Base-by-base conservation (phyloP, 2,329 filamentous ascomycete genomes). In the Pseudocercospora pini-densiflorae region DNA sequence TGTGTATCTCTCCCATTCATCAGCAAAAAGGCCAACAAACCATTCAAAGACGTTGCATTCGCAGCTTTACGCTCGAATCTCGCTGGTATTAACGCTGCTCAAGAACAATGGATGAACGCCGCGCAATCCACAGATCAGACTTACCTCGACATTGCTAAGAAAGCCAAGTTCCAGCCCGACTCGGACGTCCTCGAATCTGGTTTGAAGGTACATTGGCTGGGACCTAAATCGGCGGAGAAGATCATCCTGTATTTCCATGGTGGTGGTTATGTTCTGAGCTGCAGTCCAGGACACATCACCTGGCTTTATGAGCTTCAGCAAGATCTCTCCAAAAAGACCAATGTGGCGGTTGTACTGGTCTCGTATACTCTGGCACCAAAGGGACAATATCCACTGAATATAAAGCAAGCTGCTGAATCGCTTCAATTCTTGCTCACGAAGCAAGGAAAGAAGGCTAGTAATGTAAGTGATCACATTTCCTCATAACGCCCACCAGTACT, bases 231-330 rank as follows among this genome's bases (percentile, higher is more conserved):
- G 12, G 75, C 79, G 0, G 74, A 80, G 51, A 82, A 82, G 49
- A 66, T 82, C 2, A 73, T 85, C 8, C 69, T 85, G 1, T 85
- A 82, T 70, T 81, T 82, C 61, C 83, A 85, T 68, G 83, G 82
- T 16, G 87, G 87, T 53, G 87, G 87, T 5, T 89, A 87, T 71
- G 81, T 81, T 2, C 64, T 86, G 7, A 80, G 86, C 2, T 81
- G 81, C 7, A 77, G 76, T 5, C 68, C 80, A 6, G 82, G 79
- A 49, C 84, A 87, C 72, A 78, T 86, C 62, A 75, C 81, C 19
- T 87, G 84, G 78, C 78, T 84, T 58, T 72, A 75, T 21, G 79
- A 81, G 16, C 75, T 86, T 33, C 76, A 82, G 59, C 75, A 79
- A 43, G 75, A 79, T n/a, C 74, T 85, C 21, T 70, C 67, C 31